Base-by-base conservation (phyloP, 805 yeast species). In the Saccharomycopsis selenospora region DNA sequence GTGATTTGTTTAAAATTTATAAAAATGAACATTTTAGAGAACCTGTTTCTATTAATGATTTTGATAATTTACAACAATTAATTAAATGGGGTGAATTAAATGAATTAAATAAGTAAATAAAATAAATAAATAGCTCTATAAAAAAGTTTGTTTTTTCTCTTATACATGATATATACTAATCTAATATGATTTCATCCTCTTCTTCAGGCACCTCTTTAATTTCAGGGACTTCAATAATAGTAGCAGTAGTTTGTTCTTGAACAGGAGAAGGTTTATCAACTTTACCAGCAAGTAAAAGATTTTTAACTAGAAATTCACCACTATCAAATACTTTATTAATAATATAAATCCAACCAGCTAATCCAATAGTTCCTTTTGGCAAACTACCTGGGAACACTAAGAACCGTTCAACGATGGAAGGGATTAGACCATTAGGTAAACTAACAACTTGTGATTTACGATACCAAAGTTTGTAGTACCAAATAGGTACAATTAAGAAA, bases 311-410 rank as follows among this genome's bases (percentile, higher is more conserved):
- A 70, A 75, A 63, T 75, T 69, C 85, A 83, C 79, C 3, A 71
- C 65, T 4, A 77, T 69, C 41, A 77, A 51, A 17, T 23, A 51
- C 43, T 7, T 28, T 44, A 28, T 44, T 44, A 3, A 47, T 33
- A 8, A 51, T 29, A 27, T 38, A 51, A 14, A 51, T 43, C 54
- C 54, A 71, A 1, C 87, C 84, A 17, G 83, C 68, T 0, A 83
- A 73, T 10, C 88, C 87, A 17, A 65, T 60, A 1, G 76, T 73
- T 2, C 54, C 54, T 7, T 42, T 41, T 20, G 46, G 17, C n/a
- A 82, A 73, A 45, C 77, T 75, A 20, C 38, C 17, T 1, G 90
- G 88, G 42, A 83, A 65, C n/a, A 85, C 73, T 43, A 85, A 61
- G 1, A 71, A 46, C 72, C 81, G 76, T 52, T 79, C 78, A 6